These are phyloP conservation scores for Saturnispora halmiae DNA, from an alignment of 805 yeast genomes.

Conservation along the genomic window DNA sequence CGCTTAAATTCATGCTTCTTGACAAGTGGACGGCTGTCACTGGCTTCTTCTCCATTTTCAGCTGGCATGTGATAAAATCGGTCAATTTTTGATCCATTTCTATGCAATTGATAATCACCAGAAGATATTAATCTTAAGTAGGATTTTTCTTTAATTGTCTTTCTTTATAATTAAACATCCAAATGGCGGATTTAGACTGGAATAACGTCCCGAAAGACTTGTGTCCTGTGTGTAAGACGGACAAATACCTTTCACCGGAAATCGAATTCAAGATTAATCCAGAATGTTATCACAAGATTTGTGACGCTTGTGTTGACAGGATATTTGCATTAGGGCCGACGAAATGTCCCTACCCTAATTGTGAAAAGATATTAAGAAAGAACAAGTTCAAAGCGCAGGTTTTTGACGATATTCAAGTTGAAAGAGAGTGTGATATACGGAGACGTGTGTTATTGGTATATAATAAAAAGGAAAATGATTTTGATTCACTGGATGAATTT, in stretches of 20 bases:
- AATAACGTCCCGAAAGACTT: slow-evolving; percentile 32
- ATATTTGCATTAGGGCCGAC: slow-evolving; percentile 93
- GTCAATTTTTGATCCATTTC: neutral
- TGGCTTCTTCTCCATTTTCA: slow-evolving; percentile 15
- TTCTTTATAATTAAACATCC: neutral
- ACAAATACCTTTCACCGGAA: slow-evolving; percentile 86
- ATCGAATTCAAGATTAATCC: slow-evolving; percentile 89
- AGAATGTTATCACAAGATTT: slow-evolving; percentile 95
- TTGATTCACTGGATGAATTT: slow-evolving; percentile 47
- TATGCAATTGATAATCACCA: neutral
- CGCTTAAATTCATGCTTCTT: slow-evolving; percentile 16
- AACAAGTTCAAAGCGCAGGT: slow-evolving; percentile 86
- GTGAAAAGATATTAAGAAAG: slow-evolving; percentile 80
- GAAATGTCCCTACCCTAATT: slow-evolving; percentile 88
- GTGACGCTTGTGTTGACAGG: slow-evolving; percentile 94
- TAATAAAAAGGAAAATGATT: slow-evolving; percentile 74
- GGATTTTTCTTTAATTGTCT: no score
- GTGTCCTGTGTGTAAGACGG: slow-evolving; percentile 97
- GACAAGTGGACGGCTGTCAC: slow-evolving; percentile 22
- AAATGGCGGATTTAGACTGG: slow-evolving; percentile 30
- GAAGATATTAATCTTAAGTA: no score
- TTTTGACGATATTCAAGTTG: slow-evolving; percentile 84
- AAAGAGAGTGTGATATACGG: slow-evolving; percentile 86
- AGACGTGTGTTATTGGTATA: slow-evolving; percentile 66
- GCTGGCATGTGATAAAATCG: slow-evolving; percentile 2